Conservation (phyloP, 1,284 basidiomycete species). For the Boletus semigastroideus region DNA sequence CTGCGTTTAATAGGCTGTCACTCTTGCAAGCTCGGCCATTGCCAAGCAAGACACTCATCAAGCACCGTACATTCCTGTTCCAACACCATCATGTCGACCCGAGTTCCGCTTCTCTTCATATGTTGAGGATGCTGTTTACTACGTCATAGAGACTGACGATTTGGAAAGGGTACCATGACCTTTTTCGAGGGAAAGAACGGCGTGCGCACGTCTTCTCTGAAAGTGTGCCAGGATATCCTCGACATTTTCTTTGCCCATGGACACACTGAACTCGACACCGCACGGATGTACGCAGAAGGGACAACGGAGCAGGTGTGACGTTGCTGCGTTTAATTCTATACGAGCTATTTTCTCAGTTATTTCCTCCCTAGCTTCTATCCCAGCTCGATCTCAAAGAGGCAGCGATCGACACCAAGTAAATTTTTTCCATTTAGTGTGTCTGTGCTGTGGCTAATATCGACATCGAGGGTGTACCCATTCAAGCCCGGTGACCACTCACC, state of each 20-base stretch:
- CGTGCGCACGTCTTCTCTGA: slow-evolving; percentile 39
- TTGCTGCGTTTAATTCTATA: not conserved
- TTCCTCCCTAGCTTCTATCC: slow-evolving; percentile 37
- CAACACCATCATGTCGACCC: slow-evolving; percentile 25
- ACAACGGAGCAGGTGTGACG: slow-evolving; percentile 47
- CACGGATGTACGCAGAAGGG: slow-evolving; percentile 48
- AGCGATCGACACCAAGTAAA: slow-evolving; percentile 51
- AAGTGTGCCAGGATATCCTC: slow-evolving; percentile 45
- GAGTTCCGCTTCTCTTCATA: slow-evolving; percentile 42
- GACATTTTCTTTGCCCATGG: slow-evolving; percentile 45
- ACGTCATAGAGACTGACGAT: not conserved
- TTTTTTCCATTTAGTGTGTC: not conserved
- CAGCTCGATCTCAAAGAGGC: slow-evolving; percentile 43
- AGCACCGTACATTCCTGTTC: not conserved
- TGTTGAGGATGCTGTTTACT: not conserved
- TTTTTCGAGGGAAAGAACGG: slow-evolving; percentile 43
- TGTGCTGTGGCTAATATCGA: not conserved
- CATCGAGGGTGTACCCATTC: slow-evolving; percentile 36
- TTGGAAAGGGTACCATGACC: slow-evolving; percentile 48
- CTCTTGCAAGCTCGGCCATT: not conserved
- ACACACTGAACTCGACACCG: slow-evolving; percentile 50
- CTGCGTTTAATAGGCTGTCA: not conserved
- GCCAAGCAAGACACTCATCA: not conserved
- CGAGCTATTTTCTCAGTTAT: not conserved
- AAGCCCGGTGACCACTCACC: slow-evolving; percentile 33